Conservation (phyloP, 257 asterid species). For the Petunia axillaris region DNA sequence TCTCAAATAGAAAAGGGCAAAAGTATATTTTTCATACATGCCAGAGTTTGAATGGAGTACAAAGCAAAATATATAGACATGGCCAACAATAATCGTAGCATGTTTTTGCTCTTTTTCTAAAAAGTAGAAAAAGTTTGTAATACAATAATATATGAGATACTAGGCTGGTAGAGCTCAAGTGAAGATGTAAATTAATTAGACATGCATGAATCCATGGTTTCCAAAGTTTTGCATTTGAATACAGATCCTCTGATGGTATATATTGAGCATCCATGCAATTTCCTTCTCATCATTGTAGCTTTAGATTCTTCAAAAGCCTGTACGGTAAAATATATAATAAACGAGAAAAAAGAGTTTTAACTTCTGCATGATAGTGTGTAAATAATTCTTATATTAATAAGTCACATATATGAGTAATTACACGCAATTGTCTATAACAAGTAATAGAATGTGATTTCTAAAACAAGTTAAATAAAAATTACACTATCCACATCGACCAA, state of each 20-base stretch:
- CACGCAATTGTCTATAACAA: too few species aligned
- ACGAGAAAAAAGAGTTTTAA: not conserved
- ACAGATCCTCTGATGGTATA: not conserved
- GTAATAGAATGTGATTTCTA: too few species aligned
- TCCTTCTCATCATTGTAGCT: slow-evolving; percentile 44
- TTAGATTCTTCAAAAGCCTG: slow-evolving; percentile 76
- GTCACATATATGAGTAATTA: too few species aligned
- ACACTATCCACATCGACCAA: too few species aligned
- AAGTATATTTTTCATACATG: not conserved
- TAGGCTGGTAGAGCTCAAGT: not conserved
- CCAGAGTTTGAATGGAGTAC: too few species aligned
- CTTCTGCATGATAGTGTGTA: not conserved
- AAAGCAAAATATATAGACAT: not conserved
- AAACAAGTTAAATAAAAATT: too few species aligned
- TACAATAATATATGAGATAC: not conserved
- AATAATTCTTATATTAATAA: too few species aligned
- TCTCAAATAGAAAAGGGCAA: too few species aligned
- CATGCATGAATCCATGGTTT: too few species aligned
- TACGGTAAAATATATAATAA: not conserved
- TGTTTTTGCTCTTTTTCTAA: too few species aligned
- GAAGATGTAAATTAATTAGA: not conserved
- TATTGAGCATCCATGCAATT: not conserved
- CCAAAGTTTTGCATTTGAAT: too few species aligned
- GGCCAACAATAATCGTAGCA: not conserved
- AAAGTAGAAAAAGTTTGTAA: too few species aligned